Base-by-base conservation (phyloP, 179 eudicot species). In the Beta corolliflora region DNA sequence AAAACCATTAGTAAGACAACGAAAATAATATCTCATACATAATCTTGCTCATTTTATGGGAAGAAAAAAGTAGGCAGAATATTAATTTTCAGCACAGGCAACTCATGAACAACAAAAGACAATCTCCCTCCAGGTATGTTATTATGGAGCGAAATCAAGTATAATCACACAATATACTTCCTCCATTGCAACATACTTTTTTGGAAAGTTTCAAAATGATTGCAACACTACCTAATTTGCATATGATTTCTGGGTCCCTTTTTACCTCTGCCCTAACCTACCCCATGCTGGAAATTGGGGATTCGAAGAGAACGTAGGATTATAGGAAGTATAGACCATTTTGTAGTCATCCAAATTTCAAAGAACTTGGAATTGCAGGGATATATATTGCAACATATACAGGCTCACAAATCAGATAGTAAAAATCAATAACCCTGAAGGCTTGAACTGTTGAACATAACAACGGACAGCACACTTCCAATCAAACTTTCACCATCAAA, bases 361-460 rank as follows among this genome's bases (percentile, higher is more conserved):
- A 21, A 58, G 29, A 25, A 25, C 29, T 25, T 31, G 80, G 29
- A 79, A 59, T n/a, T 56, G 18, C 55, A 79, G 75, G 36, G 31
- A 67, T 13, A 36, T 11, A 15, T 29, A 67, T 21, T 36, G 18
- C 16, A 16, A 25, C 36, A 50, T n/a, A 48, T 16, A 46, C 55
- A 76, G 16, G 13, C 50, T 10, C 77, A 6, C 15, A 46, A 72
- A 53, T 31, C 53, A 61, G 54, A 46, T 48, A 15, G 44, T 63
- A 80, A 58, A 63, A 63, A 80, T 44, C 31, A 21, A 23, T 61
- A 70, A 68, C 59, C 71, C 15, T 25, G 25, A 59, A 16, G 3
- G 64, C 11, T 73, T 61, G 36, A 65, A 15, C 75, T 31, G 2
- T 31, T 31, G 36, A 31, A 31, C 36, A 66, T 29, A 64, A 19